These are phyloP conservation scores for Exophiala alcalophila DNA, from an alignment of 2,329 filamentous ascomycete species.

Conservation along the genomic window DNA sequence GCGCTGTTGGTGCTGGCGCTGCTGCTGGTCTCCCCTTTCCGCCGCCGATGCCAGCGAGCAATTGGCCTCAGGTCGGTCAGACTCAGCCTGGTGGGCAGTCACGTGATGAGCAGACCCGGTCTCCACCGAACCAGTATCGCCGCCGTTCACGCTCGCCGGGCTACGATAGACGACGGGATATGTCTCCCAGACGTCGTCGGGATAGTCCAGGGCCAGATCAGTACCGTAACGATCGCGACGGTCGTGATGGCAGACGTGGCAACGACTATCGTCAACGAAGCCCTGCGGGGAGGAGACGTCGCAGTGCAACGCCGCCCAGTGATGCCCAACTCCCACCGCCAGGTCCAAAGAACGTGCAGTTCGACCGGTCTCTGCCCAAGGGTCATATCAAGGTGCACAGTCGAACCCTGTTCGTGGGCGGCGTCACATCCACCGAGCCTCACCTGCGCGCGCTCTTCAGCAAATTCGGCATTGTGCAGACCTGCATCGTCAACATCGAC, in stretches of 20 bases:
- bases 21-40: slow-evolving; percentile 37
- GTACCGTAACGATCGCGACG: slow-evolving; percentile 54
- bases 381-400: slow-evolving; percentile 89
- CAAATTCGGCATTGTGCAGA: slow-evolving; percentile 84
- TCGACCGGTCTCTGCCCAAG: slow-evolving; percentile 68
- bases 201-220: slow-evolving; percentile 68
- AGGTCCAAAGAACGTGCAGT: slow-evolving; percentile 73
- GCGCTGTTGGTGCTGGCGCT: slow-evolving; percentile 34
- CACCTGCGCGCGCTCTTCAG: slow-evolving; percentile 79
- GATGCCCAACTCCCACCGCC: slow-evolving; percentile 44
- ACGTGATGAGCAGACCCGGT: slow-evolving; percentile 58
- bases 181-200: slow-evolving; percentile 60
- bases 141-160: slow-evolving; percentile 79
- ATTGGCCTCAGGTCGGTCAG: slow-evolving; percentile 39
- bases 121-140: slow-evolving; percentile 59
- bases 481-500: slow-evolving; percentile 96
- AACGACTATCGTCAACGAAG: slow-evolving; percentile 83
- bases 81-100: slow-evolving; percentile 41
- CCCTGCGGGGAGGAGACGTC: slow-evolving; percentile 63
- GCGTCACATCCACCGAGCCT: slow-evolving; percentile 79
- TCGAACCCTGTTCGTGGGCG: slow-evolving; percentile 92
- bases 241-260: slow-evolving; percentile 52
- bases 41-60: slow-evolving; percentile 29
- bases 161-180: slow-evolving; percentile 66
- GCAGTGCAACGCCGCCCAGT: slow-evolving; percentile 57